These are phyloP conservation scores for Taphrina betulina DNA, from an alignment of 1,139 yeast species.

Conservation along the genomic window DNA sequence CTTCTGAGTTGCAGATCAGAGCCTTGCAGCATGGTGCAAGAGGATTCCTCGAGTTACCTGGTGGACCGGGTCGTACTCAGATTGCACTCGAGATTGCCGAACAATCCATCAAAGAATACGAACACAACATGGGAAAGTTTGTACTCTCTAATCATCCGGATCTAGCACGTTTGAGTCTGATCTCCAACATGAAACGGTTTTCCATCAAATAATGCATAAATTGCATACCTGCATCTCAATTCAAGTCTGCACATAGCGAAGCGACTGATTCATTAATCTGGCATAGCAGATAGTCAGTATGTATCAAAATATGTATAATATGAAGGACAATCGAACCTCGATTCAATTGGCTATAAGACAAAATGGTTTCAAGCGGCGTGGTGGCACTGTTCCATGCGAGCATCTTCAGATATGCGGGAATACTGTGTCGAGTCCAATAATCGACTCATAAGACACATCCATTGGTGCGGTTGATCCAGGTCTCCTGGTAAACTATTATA, in stretches of 20 bases:
- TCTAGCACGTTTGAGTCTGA: background rate
- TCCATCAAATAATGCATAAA: no score
- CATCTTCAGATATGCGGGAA: no score
- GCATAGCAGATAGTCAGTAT: no score
- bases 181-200: no score
- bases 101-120: constrained; percentile 16
- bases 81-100: constrained; percentile 12
- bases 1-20: constrained; percentile 15
- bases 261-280: no score
- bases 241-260: no score
- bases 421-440: background rate
- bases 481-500: constrained; percentile 17
- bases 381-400: no score
- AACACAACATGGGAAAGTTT: constrained; percentile 15
- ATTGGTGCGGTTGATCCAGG: constrained; percentile 8
- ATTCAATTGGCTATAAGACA: no score
- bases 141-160: constrained; percentile 8
- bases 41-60: constrained; percentile 14
- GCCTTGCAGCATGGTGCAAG: constrained; percentile 16
- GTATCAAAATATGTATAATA: no score
- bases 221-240: no score
- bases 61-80: constrained; percentile 16
- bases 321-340: no score
- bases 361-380: no score
- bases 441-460: constrained; percentile 11